Evolutionary conservation across 805 yeast genomes (phyloP).

Genomic region (Kodamaea kaohsiungensis): DNA sequence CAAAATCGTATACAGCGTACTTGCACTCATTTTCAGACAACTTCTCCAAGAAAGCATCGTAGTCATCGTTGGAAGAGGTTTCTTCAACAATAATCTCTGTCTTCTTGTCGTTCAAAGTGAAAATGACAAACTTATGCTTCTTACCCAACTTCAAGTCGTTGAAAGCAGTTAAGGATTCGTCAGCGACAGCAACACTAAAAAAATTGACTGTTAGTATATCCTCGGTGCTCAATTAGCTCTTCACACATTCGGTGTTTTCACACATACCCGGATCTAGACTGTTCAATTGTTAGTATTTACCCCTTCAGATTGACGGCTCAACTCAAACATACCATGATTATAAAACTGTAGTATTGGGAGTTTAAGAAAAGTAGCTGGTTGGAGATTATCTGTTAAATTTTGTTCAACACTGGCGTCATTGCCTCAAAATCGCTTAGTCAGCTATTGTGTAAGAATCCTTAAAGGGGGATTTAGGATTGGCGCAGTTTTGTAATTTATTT

Average conservation of each 20-base stretch:
- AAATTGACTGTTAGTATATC: constrained; percentile 22
- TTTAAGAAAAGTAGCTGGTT: neutral
- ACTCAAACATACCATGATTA: constrained; percentile 4
- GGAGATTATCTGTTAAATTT: neutral
- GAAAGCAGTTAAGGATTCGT: constrained; percentile 91
- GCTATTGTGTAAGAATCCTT: neutral
- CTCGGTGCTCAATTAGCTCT: too few relatives aligned
- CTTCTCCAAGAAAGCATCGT: constrained; percentile 83
- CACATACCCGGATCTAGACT: constrained; percentile 22
- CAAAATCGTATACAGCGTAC: constrained; percentile 96
- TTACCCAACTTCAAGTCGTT: constrained; percentile 94
- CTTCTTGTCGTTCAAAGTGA: constrained; percentile 76
- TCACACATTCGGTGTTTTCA: too few relatives aligned
- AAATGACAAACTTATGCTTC: constrained; percentile 82
- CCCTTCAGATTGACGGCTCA: neutral
- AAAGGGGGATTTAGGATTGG: neutral
- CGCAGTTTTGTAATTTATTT: neutral
- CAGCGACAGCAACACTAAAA: constrained; percentile 49
- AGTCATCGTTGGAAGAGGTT: constrained; percentile 72
- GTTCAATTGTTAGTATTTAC: constrained; percentile 12
- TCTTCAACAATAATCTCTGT: constrained; percentile 89
- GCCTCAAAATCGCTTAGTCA: neutral
- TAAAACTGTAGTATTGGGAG: neutral
- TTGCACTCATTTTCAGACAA: constrained; percentile 96
- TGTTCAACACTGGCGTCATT: neutral